Base-by-base conservation (phyloP, 257 asterid species). In the Solanum peruvianum region DNA sequence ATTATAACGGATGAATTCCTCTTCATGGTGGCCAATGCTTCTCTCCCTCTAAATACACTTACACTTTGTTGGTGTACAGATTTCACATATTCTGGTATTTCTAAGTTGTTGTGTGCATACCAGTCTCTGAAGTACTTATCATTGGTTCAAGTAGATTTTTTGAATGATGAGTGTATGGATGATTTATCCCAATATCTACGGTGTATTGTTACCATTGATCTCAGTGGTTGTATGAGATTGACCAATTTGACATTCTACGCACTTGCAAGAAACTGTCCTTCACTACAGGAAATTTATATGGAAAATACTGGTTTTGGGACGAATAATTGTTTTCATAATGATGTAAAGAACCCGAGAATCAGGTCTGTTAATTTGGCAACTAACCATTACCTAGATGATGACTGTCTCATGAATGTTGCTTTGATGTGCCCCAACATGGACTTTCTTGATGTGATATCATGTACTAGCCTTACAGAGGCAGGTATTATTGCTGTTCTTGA, bases 261-360 rank as follows among this genome's bases (percentile, higher is more conserved):
- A 31, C 85, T 87, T 20, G 87, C 77, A 31, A 83, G 62, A 41
- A 84, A 77, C 64, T 87, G 87, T 60, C 87, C 87, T 87, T 71
- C 37, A 3, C 85, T 87, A 31, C 31, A 72, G 66, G 75, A 13
- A 23, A 29, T 87, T 52, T 29, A 41, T 20, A 73, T 87, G 89
- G 78, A 71, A 70, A 52, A 35, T 20, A 29, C 87, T 83, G 49
- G 62, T 33, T 27, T 52, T 27, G 70, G 89, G 25, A 64, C 8
- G 25, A 62, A 39, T 35, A 41, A 56, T 41, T 56, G 15, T 25
- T 67, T 58, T 44, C 84, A 13, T 11, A 11, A 87, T 27, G 42
- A n/a, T 25, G 44, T 41, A 33, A 87, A 58, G 75, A 69, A 45
- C 73, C 31, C 56, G 35, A 83, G 70, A 20, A 27, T 87, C 67